A percentile compares a stretch with the other conserved stretches of the same genome.
phyloP scores from a whole-genome alignment of 768 basidiomycete genomes.

The Boletus fagicola region DNA sequence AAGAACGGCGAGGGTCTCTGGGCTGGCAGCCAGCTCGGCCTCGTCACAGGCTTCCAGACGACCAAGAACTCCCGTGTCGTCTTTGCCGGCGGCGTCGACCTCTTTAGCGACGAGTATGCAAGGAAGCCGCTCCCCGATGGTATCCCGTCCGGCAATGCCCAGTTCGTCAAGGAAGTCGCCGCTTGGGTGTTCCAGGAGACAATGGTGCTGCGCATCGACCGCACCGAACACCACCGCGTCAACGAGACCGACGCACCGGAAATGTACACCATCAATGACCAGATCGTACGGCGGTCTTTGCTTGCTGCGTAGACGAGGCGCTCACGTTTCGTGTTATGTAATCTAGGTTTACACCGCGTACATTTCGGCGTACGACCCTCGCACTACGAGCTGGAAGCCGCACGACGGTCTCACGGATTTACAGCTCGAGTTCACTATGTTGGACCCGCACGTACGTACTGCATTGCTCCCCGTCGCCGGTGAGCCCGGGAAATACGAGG shows the following conservation, averaged over 20 bases:
- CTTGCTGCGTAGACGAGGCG: background rate
- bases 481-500: conserved; percentile 65
- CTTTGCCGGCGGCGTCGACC: conserved; percentile 77
- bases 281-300: conserved; percentile 52
- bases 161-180: conserved; percentile 70
- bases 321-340: conserved; percentile 1
- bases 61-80: conserved; percentile 70
- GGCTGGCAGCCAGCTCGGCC: conserved; percentile 72
- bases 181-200: conserved; percentile 92
- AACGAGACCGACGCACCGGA: conserved; percentile 62
- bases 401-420: conserved; percentile 73
- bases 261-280: conserved; percentile 82
- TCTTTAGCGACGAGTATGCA: conserved; percentile 77
- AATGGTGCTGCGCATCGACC: conserved; percentile 75
- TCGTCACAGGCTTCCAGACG: conserved; percentile 91
- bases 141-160: conserved; percentile 67
- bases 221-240: conserved; percentile 66
- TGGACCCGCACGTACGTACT: conserved; percentile 93
- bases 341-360: conserved; percentile 68
- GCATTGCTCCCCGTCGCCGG: conserved; percentile 59
- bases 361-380: conserved; percentile 66
- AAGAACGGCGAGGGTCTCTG: conserved; percentile 77
- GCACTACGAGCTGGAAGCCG: conserved; percentile 62
- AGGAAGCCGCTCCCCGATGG: conserved; percentile 61
- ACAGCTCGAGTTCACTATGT: conserved; percentile 97